These are phyloP conservation scores for Phialophora macrospora DNA, from an alignment of 2,329 filamentous ascomycete species.

Conservation along the genomic window DNA sequence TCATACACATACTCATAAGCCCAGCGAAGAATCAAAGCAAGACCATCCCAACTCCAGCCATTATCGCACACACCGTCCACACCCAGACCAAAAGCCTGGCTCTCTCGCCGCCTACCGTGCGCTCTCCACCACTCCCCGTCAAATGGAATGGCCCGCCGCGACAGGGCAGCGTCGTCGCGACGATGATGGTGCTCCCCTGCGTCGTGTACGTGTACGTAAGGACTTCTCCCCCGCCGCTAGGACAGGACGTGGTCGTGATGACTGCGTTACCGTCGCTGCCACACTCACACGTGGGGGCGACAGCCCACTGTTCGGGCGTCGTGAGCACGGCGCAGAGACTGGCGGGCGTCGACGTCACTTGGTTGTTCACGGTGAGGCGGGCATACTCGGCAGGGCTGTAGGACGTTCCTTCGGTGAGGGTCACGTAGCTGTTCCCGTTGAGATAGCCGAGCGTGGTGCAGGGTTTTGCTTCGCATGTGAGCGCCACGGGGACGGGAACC, in stretches of 20 bases:
- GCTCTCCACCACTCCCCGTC: conserved; percentile 9
- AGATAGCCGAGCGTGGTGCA: conserved; percentile 5
- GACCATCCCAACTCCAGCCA: conserved; percentile 14
- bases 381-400: conserved; percentile 13
- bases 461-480: conserved; percentile 12
- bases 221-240: conserved; percentile 2
- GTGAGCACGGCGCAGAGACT: conserved; percentile 12
- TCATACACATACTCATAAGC: conserved; percentile 1
- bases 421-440: conserved; percentile 11
- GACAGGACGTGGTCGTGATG: background rate
- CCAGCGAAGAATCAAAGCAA: background rate
- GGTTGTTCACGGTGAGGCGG: conserved; percentile 8
- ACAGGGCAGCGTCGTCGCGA: conserved; percentile 13
- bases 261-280: background rate
- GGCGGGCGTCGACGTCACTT: conserved; percentile 9
- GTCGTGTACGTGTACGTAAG: conserved; percentile 22
- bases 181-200: conserved; percentile 12
- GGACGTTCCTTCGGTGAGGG: conserved; percentile 15
- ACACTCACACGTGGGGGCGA: conserved; percentile 6
- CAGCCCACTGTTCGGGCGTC: conserved; percentile 3
- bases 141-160: conserved; percentile 13
- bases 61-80: conserved; percentile 1
- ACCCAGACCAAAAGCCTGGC: background rate
- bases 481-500: background rate
- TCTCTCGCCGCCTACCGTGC: background rate